phyloP scores from a whole-genome alignment of 2,329 filamentous ascomycete genomes.

The Boeremia exigua region DNA sequence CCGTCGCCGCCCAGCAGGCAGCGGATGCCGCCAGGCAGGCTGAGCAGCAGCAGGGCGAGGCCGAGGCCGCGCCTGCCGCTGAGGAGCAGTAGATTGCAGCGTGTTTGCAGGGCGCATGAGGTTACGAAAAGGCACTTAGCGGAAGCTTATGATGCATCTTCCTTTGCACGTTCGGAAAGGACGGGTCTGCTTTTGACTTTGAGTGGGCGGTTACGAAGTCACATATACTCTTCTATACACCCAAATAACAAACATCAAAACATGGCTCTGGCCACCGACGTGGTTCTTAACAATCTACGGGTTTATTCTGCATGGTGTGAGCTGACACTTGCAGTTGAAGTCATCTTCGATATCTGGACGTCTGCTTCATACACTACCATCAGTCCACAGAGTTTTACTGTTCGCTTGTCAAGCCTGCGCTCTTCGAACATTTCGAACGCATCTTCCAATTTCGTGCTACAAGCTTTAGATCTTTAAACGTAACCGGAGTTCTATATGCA shows the following conservation, averaged over 20 bases:
- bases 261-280: conserved; percentile 33
- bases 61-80: conserved; percentile 49
- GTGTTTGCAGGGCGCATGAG: conserved; percentile 36
- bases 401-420: no score
- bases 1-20: conserved; percentile 70
- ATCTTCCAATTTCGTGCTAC: no score
- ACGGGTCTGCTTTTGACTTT: conserved; percentile 36
- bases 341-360: neutral
- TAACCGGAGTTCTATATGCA: no score
- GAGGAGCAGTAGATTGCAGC: conserved; percentile 39
- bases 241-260: conserved; percentile 36
- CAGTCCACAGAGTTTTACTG: no score
- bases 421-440: no score
- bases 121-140: conserved; percentile 39
- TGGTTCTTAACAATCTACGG: conserved; percentile 1
- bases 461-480: no score
- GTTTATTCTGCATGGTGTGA: neutral
- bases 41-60: conserved; percentile 62
- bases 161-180: conserved; percentile 41
- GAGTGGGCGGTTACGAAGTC: conserved; percentile 37
- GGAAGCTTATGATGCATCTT: conserved; percentile 39
- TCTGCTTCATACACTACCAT: no score
- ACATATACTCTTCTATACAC: conserved; percentile 42
- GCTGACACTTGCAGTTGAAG: neutral
- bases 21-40: conserved; percentile 65